phyloP scores from a whole-genome alignment of 2,329 filamentous ascomycete species.

The Arthrocladium fulminans region DNA sequence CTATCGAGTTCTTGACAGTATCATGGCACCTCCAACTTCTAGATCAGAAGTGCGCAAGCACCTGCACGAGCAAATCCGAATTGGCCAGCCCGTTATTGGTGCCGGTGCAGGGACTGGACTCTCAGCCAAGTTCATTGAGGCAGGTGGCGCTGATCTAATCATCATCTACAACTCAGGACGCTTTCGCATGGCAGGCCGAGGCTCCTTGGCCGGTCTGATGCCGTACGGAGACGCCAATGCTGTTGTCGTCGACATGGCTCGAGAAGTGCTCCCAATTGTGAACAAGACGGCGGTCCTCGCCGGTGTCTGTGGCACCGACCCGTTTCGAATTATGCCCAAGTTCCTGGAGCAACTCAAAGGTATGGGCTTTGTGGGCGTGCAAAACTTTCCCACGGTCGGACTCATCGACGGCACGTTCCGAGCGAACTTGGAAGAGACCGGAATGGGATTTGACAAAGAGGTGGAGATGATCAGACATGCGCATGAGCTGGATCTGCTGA shows the following conservation, averaged over 20 bases:
- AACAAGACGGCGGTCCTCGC: constrained; percentile 51
- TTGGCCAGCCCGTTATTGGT: constrained; percentile 55
- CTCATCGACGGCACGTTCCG: constrained; percentile 61
- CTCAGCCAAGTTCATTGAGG: constrained; percentile 61
- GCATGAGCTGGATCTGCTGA: constrained; percentile 51
- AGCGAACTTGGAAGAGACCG: constrained; percentile 60
- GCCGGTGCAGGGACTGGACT: constrained; percentile 57
- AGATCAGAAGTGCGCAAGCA: constrained; percentile 47
- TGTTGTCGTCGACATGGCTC: constrained; percentile 61
- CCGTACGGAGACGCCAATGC: constrained; percentile 64
- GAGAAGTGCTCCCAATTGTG: constrained; percentile 58
- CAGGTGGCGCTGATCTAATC: constrained; percentile 59
- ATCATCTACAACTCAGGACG: constrained; percentile 65
- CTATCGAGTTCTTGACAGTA: neutral
- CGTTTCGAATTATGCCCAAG: constrained; percentile 52
- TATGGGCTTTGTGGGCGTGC: constrained; percentile 59
- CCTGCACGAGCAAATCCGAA: constrained; percentile 46
- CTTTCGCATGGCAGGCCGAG: constrained; percentile 63
- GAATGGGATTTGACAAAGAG: constrained; percentile 59
- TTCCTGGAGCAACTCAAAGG: constrained; percentile 54
- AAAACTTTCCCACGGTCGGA: constrained; percentile 62
- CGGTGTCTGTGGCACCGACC: constrained; percentile 63
- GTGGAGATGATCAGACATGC: constrained; percentile 59
- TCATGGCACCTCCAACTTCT: constrained; percentile 50
- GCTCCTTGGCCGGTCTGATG: constrained; percentile 61